Evolutionary conservation across 2,329 filamentous ascomycete species (phyloP), one percentile per base, ranked within the genome.

Genomic region (Tympanopsis confertula): DNA sequence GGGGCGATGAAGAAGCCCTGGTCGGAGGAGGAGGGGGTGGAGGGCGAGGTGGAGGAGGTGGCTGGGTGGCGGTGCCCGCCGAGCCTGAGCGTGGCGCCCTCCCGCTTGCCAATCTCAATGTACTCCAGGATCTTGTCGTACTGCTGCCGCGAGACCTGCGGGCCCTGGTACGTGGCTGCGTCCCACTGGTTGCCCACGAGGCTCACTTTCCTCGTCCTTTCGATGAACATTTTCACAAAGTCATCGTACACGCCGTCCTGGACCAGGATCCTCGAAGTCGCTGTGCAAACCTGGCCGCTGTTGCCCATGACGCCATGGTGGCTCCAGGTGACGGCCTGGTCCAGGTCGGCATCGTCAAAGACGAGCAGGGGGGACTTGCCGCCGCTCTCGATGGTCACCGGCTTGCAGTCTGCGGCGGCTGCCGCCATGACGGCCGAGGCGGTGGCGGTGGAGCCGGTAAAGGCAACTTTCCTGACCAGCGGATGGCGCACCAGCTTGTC

Each of bases 281-380:
- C 72, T 20, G 85, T 78, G 50, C 81, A 86, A 0, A 81, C 84
- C 59, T 85, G 81, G 20, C 81, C 81, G 2, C n/a, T n/a, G n/a
- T n/a, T n/a, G n/a, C n/a, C n/a, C n/a, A n/a, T n/a, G n/a, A 78
- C 20, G 73, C 59, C 35, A 85, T 71, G 20, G 80, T 76, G 17
- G 79, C 80, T 0, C 64, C 61, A 26, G n/a, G 7, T 26, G 13
- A 86, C 73, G 0, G 82, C 81, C 15, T 65, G 63, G 32, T 83
- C 78, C 14, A 86, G 61, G 49, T 85, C 76, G 13, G 80, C 73
- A 47, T 85, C 80, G 45, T 85, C 79, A 47, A 86, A 86, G 26
- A 86, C 78, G 42, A 86, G 84, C 54, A 85, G 84, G 1, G 81
- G 81, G 0, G 80, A 77, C 51, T 85, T 86, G 17, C 81, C 81